Evolutionary conservation across 1,284 basidiomycete species (phyloP).

Genomic region (Wolfiporia cocos): DNA sequence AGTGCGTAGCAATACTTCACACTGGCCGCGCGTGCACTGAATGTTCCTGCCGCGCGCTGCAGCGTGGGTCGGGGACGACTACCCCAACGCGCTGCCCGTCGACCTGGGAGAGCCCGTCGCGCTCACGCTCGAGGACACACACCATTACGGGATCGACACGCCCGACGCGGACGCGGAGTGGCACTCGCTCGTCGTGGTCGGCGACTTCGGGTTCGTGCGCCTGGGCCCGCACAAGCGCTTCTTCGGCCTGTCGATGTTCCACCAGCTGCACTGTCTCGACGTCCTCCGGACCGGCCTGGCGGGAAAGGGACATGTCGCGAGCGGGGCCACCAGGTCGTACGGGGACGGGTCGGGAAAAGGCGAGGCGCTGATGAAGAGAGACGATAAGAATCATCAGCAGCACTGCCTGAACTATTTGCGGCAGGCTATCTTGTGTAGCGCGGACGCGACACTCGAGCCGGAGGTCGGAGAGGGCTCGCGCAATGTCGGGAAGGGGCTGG

Average conservation of each 20-base stretch:
- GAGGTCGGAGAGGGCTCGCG: slow-evolving; percentile 14
- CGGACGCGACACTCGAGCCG: slow-evolving; percentile 29
- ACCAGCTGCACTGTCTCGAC: slow-evolving; percentile 32
- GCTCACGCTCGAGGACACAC: slow-evolving; percentile 15
- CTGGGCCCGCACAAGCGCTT: slow-evolving; percentile 22
- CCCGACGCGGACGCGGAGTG: slow-evolving; percentile 18
- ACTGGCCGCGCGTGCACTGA: too few species aligned
- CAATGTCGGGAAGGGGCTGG: too few species aligned
- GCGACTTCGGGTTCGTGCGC: slow-evolving; percentile 21
- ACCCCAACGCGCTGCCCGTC: slow-evolving; percentile 13
- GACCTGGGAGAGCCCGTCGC: slow-evolving; percentile 13
- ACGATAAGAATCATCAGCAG: too few species aligned
- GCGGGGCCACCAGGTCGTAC: too few species aligned
- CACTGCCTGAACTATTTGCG: too few species aligned
- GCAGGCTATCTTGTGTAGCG: slow-evolving; percentile 27
- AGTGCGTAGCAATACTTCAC: too few species aligned
- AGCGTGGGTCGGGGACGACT: slow-evolving; percentile 17
- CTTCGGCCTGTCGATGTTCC: slow-evolving; percentile 29
- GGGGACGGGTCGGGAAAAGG: too few species aligned
- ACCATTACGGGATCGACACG: slow-evolving; percentile 14
- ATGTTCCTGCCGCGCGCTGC: too few species aligned
- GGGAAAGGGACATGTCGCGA: slow-evolving; percentile 11
- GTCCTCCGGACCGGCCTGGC: slow-evolving; percentile 22
- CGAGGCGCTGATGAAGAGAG: too few species aligned
- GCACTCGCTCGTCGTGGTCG: slow-evolving; percentile 17